Conservation (phyloP, 2,329 filamentous ascomycete species). For the Trichoderma oligosporum region DNA sequence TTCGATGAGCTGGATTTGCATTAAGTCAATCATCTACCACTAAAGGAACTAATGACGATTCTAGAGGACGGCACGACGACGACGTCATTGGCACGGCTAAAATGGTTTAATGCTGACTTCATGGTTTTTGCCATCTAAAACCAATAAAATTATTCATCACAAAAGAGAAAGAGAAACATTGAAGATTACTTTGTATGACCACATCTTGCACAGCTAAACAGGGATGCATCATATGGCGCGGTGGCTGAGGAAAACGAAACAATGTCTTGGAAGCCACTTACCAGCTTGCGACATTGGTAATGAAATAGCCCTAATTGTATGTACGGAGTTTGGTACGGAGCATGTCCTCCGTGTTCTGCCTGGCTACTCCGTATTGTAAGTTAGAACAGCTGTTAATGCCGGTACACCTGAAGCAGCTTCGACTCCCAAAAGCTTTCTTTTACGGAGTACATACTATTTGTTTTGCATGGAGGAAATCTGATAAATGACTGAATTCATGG, state of each 20-base stretch:
- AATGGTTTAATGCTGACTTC: no score
- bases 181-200: neutral
- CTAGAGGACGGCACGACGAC: neutral
- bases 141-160: no score
- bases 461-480: no score
- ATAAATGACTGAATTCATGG: no score
- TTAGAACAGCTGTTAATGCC: no score
- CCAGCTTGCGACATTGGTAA: conserved; percentile 6
- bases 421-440: no score
- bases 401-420: no score
- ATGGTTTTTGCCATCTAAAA: neutral
- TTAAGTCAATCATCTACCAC: neutral
- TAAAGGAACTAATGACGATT: neutral
- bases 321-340: no score
- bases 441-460: no score
- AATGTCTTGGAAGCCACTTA: neutral
- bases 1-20: no score
- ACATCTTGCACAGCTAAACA: neutral
- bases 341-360: no score
- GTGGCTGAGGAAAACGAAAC: neutral
- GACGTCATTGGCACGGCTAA: neutral
- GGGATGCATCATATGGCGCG: neutral
- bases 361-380: no score
- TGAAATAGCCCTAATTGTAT: neutral
- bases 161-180: neutral